A percentile compares a stretch with the other conserved stretches of the same genome.
Evolutionary conservation across 768 basidiomycete species (phyloP).

Genomic region (Tylopilus subfusipes): DNA sequence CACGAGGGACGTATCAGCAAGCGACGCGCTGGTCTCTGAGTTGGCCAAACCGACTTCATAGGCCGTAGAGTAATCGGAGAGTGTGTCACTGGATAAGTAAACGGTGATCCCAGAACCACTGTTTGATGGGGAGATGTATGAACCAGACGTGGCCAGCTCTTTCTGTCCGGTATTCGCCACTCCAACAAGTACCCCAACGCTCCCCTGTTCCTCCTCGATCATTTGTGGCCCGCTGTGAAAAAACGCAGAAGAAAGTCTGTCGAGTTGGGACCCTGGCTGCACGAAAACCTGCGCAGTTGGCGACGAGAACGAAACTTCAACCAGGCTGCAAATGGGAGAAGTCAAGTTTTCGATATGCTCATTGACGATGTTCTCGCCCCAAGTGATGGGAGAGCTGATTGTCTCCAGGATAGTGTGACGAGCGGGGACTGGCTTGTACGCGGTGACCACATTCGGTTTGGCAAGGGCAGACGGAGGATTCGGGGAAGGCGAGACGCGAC

Average conservation of each 20-base stretch:
- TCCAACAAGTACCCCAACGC: background rate
- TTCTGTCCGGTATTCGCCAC: background rate
- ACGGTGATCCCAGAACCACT: background rate
- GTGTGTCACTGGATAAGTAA: slow-evolving; percentile 8
- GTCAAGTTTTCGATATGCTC: background rate
- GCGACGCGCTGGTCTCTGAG: slow-evolving; percentile 1
- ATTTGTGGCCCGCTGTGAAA: background rate
- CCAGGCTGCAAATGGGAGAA: background rate
- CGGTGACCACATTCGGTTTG: background rate
- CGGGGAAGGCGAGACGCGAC: background rate
- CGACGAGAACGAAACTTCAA: background rate
- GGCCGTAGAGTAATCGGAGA: background rate
- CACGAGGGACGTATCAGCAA: slow-evolving; percentile 12
- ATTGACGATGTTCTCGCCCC: background rate
- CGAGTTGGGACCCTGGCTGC: background rate
- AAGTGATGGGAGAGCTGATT: background rate
- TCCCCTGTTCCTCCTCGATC: slow-evolving; percentile 7
- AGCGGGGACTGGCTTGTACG: background rate
- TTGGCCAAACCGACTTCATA: background rate
- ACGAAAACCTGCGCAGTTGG: background rate
- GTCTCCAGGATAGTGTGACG: background rate
- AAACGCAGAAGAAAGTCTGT: background rate
- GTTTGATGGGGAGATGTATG: background rate
- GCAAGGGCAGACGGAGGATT: background rate
- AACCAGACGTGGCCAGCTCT: background rate